Evolutionary conservation across 371 early-diverging fungal genomes (phyloP), one percentile per base, ranked within the genome.

Genomic region (Basidiobolus meristosporus): DNA sequence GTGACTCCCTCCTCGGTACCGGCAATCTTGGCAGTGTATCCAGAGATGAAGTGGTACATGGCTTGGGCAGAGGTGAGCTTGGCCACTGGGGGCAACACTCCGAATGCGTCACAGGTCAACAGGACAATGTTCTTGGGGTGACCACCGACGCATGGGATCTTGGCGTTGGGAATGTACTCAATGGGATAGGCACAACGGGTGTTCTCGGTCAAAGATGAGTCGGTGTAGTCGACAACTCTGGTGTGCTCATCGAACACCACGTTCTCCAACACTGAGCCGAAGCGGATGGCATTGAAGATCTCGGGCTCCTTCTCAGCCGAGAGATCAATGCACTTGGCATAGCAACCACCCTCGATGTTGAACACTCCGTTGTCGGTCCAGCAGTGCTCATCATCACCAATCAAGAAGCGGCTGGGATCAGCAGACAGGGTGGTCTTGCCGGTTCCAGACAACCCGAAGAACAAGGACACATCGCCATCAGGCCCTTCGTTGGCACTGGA

Each of bases 341-440:
- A 96, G 63, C 97, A 96, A 19, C 97, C 97, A 45, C 97, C 97
- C 67, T 96, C 97, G 53, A 96, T 91, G 62, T 85, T 93, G 79
- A 96, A 96, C 43, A 91, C 64, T 48, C 95, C 95, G 37, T 79
- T 65, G 47, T 92, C 87, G 18, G 80, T 77, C 95, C 97, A 96
- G 66, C 93, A 92, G 64, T 96, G 97, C 63, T 96, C 97, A 58
- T 96, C 97, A 61, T 96, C 97, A 60, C 97, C 97, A 57, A 96
- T 93, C 47, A 96, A 65, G 48, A 60, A 57, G 41, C 97, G 86
- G 53, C 70, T 77, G 17, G 91, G 90, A 51, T 96, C 95, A 20
- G 97, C 95, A 7, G 86, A 85, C 39, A 96, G 73, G 10, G 97
- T 96, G 45, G 97, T 96, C 72, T 93, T 93, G 45, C 97, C 97